phyloP scores from a whole-genome alignment of 2,329 filamentous ascomycete genomes.

The Cladosporium sp. region DNA sequence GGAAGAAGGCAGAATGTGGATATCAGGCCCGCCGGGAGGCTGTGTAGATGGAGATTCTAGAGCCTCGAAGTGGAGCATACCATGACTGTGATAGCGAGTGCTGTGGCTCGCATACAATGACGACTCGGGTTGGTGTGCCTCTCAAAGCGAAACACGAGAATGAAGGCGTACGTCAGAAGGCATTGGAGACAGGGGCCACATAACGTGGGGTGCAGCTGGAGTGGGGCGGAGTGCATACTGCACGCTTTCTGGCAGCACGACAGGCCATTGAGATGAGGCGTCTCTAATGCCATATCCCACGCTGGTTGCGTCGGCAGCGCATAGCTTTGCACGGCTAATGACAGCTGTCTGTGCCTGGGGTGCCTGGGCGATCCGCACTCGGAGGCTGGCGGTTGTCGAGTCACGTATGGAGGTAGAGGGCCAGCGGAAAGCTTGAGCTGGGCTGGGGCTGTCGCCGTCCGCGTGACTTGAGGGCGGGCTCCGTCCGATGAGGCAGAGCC shows the following conservation, averaged over 20 bases:
- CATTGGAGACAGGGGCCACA: neutral
- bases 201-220: neutral
- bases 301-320: neutral
- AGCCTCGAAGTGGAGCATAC: neutral
- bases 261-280: neutral
- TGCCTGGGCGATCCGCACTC: neutral
- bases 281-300: neutral
- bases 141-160: neutral
- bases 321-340: neutral
- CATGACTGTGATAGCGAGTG: neutral
- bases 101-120: neutral
- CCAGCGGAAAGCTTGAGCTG: conserved; percentile 3
- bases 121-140: neutral
- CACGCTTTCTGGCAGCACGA: neutral
- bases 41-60: neutral
- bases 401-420: neutral
- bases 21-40: neutral
- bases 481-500: conserved; percentile 3
- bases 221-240: neutral
- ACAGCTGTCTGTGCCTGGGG: neutral
- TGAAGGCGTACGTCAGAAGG: neutral
- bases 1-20: too few species aligned
- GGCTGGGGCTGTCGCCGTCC: neutral
- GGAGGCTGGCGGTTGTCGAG: neutral
- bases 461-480: conserved; percentile 10